phyloP scores from a whole-genome alignment of 495 filamentous ascomycete genomes.

The Friedmanniomyces endolithicus region DNA sequence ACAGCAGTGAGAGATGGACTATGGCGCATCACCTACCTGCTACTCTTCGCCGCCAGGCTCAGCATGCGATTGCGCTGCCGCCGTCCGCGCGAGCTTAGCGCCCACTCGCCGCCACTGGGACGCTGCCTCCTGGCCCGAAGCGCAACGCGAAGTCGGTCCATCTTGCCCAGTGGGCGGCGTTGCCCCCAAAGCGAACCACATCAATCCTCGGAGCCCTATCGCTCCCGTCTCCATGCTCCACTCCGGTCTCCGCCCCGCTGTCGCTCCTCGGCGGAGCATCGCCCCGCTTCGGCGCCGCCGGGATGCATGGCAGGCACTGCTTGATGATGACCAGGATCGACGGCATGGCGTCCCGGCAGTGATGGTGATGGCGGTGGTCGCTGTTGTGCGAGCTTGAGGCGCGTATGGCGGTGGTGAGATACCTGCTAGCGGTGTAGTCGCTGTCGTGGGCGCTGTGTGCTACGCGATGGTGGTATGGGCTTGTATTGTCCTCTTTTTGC shows the following conservation, averaged over 20 bases:
- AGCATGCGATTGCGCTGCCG: not conserved
- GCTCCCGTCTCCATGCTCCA: not conserved
- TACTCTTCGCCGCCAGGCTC: not conserved
- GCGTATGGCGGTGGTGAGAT: not conserved
- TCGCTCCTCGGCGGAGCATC: not conserved
- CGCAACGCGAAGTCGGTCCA: not conserved
- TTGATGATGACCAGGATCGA: not conserved
- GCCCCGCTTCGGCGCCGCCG: not conserved
- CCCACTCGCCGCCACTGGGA: not conserved
- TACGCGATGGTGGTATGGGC: not conserved
- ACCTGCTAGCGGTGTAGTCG: not conserved
- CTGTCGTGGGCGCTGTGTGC: not conserved
- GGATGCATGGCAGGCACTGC: not conserved
- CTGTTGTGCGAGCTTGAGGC: not conserved
- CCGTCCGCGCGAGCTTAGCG: not conserved
- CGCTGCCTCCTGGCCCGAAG: not conserved
- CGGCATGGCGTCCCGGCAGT: not conserved
- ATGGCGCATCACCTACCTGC: not conserved
- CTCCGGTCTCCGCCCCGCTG: not conserved
- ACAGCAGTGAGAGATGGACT: not conserved
- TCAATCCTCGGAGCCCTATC: not conserved
- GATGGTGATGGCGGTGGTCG: not conserved
- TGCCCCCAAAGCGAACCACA: not conserved
- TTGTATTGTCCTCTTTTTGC: no score
- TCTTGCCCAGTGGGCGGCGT: not conserved